Percentiles rank a stretch among this genome's conserved stretches.
These are phyloP conservation scores for Paraglomus occultum DNA, from an alignment of 192 early-diverging fungal genomes.

Conservation along the genomic window DNA sequence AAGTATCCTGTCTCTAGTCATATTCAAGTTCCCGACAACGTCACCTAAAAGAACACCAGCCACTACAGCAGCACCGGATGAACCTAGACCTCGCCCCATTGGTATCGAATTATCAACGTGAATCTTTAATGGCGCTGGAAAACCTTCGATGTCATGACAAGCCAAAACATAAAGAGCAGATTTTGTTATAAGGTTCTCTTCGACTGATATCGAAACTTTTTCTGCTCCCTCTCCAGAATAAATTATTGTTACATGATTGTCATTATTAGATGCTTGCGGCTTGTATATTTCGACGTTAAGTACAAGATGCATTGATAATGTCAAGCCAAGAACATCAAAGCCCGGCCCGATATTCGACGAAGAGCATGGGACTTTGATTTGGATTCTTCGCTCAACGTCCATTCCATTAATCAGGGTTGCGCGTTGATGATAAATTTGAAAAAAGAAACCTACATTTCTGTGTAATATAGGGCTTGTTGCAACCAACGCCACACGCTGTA, in stretches of 20 bases:
- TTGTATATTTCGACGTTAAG: constrained; percentile 51
- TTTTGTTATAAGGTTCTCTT: constrained; percentile 87
- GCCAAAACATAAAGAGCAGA: constrained; percentile 87
- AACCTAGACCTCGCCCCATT: constrained; percentile 95
- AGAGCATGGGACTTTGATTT: constrained; percentile 88
- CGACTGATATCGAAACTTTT: constrained; percentile 78
- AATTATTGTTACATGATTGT: constrained; percentile 43
- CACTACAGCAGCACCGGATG: constrained; percentile 93
- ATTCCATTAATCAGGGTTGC: background rate
- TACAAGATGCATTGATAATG: constrained; percentile 83
- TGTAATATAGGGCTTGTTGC: no score
- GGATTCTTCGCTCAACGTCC: constrained; percentile 40
- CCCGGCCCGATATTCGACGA: constrained; percentile 99
- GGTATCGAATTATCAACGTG: constrained; percentile 91
- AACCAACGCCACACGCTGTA: no score
- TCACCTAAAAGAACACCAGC: constrained; percentile 88
- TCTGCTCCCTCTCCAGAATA: constrained; percentile 66
- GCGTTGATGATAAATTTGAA: no score
- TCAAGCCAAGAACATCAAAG: constrained; percentile 92
- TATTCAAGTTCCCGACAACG: constrained; percentile 61
- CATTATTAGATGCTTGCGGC: constrained; percentile 1
- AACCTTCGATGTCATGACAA: constrained; percentile 56
- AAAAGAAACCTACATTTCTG: no score
- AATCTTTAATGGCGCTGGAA: constrained; percentile 67
- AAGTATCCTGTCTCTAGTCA: constrained; percentile 77